These are phyloP conservation scores for Alternaria sp. DNA, from an alignment of 2,329 filamentous ascomycete species.

Conservation along the genomic window DNA sequence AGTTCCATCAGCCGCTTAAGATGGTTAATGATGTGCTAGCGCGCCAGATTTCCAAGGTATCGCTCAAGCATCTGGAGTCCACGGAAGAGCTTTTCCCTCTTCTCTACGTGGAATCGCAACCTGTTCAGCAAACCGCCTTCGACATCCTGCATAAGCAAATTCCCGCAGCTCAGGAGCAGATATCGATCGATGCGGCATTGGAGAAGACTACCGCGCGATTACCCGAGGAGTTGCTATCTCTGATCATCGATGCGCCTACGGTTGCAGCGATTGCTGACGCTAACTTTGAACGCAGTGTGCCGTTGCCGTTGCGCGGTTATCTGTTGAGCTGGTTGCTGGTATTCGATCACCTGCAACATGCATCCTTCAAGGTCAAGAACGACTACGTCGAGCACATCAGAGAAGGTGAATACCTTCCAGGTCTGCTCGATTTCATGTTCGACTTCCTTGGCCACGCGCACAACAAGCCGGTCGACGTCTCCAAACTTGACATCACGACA, in stretches of 20 bases:
- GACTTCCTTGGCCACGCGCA: slow-evolving; percentile 82
- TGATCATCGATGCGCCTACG: slow-evolving; percentile 79
- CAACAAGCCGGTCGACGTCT: slow-evolving; percentile 72
- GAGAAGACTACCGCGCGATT: slow-evolving; percentile 76
- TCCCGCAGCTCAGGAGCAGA: slow-evolving; percentile 76
- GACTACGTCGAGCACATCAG: slow-evolving; percentile 84
- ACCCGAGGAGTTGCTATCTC: slow-evolving; percentile 82
- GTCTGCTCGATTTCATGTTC: slow-evolving; percentile 79
- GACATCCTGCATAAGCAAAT: slow-evolving; percentile 80
- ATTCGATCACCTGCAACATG: slow-evolving; percentile 81
- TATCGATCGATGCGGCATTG: slow-evolving; percentile 77
- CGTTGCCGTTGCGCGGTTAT: slow-evolving; percentile 75
- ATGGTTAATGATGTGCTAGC: slow-evolving; percentile 78
- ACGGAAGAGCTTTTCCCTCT: slow-evolving; percentile 75
- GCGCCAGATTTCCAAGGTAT: slow-evolving; percentile 70
- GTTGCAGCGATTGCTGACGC: slow-evolving; percentile 71
- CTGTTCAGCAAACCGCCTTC: slow-evolving; percentile 82
- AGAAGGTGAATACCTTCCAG: slow-evolving; percentile 69
- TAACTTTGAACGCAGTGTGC: slow-evolving; percentile 69
- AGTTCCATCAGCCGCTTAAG: slow-evolving; percentile 69
- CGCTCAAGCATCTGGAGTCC: slow-evolving; percentile 67
- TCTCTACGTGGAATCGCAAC: slow-evolving; percentile 74
- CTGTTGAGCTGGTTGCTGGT: slow-evolving; percentile 88
- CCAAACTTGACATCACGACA: slow-evolving; percentile 72
- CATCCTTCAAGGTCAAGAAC: slow-evolving; percentile 80